Base-by-base conservation (phyloP, 805 yeast species). In the Monosporozyma servazzii region DNA sequence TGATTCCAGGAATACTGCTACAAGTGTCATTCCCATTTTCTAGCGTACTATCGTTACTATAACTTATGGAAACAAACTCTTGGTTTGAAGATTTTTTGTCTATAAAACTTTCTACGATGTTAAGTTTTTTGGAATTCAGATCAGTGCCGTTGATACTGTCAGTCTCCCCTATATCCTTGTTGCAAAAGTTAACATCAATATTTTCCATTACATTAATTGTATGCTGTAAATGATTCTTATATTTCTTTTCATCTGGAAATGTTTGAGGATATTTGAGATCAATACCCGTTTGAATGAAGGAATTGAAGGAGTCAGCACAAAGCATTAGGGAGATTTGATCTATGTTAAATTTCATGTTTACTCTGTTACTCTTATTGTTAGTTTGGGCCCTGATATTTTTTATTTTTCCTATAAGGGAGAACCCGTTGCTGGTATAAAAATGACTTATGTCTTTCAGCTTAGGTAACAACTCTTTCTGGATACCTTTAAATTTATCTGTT, bases 281-380 rank as follows among this genome's bases (percentile, higher is more conserved):
- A 53, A 79, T 81, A 9, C 83, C 56, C 8, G 86, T 59, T 54
- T 85, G 95, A 2, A 80, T 54, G 42, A 90, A 65, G 11, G 91
- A 79, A 59, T 87, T 84, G 0, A 82, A 75, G 0, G 96, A 88
- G 63, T 90, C 98, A 1, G 96, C 91, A 70, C 96, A 89, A 2
- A 83, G 52, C 25, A 80, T 81, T 1, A 84, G 45, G 20, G 69
- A 71, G 15, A 76, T 63, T 17, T 69, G 69, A 51, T 80, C 86
- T 6, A 79, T 55, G 48, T 73, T 74, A 9, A 47, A 75, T 79
- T 10, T 21, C 13, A 54, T 17, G 9, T 47, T 45, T 2, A 77
- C 50, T 1, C 68, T 43, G 0, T 77, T 58, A 51, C 64, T 56
- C 53, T 21, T 3, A 10, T 43, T 40, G 3, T 37, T 13, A 3